A percentile compares a stretch with the other conserved stretches of the same genome.
Evolutionary conservation across 73 alveolate species (phyloP).

Genomic region (Blepharisma japonicum): DNA sequence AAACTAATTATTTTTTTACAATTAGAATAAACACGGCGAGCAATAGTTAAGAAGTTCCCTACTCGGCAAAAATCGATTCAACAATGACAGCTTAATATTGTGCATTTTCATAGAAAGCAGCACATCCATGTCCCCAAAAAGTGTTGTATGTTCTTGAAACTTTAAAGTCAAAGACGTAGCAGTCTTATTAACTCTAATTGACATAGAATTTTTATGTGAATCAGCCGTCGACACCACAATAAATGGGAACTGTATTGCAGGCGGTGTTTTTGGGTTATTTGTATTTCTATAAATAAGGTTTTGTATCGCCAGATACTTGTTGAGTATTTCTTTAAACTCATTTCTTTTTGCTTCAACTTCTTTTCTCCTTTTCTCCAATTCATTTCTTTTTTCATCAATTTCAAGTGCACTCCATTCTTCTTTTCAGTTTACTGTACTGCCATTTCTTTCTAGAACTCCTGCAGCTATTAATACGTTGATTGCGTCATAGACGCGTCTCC

Average conservation of each 20-base stretch:
- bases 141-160: not conserved
- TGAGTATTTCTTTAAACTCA: not conserved
- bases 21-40: no score
- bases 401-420: constrained; percentile 7
- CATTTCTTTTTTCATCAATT: not conserved
- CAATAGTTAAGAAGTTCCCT: constrained; percentile 1
- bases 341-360: constrained; percentile 9
- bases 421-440: constrained; percentile 48
- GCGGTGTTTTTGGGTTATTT: not conserved
- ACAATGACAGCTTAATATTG: not conserved
- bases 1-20: no score
- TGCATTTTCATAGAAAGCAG: not conserved
- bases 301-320: constrained; percentile 18
- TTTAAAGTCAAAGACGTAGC: not conserved
- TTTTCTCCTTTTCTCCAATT: constrained; percentile 11
- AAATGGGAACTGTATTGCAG: constrained; percentile 15
- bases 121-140: constrained; percentile 28
- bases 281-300: not conserved
- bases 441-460: constrained; percentile 65
- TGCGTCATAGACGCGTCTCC: constrained; percentile 89
- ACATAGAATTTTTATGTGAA: constrained; percentile 7
- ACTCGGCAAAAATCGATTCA: constrained; percentile 7
- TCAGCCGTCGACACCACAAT: constrained; percentile 24
- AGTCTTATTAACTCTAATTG: constrained; percentile 10
- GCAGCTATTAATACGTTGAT: constrained; percentile 80